A percentile compares a stretch with the other conserved stretches of the same genome.
Evolutionary conservation across 192 early-diverging fungal genomes (phyloP).

Genomic region (Umbelopsis sp.): DNA sequence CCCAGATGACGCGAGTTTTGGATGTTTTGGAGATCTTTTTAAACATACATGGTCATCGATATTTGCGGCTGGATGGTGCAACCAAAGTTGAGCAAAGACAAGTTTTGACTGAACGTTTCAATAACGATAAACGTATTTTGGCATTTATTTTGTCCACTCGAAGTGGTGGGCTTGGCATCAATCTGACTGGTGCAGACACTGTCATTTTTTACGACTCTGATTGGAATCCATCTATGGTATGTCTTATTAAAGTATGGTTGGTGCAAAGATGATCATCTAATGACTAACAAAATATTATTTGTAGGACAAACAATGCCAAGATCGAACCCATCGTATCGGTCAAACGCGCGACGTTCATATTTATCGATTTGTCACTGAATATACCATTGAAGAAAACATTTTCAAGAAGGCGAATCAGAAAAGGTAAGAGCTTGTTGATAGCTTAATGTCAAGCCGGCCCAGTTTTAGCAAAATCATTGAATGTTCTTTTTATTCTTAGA

Average conservation of each 20-base stretch:
- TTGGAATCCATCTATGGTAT: conserved; percentile 75
- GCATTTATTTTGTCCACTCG: conserved; percentile 66
- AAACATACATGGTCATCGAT: conserved; percentile 67
- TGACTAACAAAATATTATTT: not conserved
- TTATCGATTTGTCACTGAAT: conserved; percentile 73
- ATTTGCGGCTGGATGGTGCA: conserved; percentile 63
- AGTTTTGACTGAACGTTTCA: conserved; percentile 60
- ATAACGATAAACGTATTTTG: conserved; percentile 56
- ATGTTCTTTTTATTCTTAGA: conserved; percentile 25
- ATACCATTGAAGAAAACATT: conserved; percentile 79
- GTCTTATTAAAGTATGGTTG: not conserved
- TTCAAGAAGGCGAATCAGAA: conserved; percentile 80
- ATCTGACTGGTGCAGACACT: conserved; percentile 77
- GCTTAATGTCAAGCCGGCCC: not conserved
- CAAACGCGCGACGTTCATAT: conserved; percentile 77
- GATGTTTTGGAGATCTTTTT: conserved; percentile 69
- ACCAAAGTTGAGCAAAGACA: conserved; percentile 63
- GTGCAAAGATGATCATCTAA: not conserved
- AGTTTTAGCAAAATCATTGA: not conserved
- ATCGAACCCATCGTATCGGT: conserved; percentile 70
- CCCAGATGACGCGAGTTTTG: conserved; percentile 71
- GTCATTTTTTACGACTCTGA: conserved; percentile 82
- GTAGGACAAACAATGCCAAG: conserved; percentile 68
- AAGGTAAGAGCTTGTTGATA: conserved; percentile 29
- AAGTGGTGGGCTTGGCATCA: conserved; percentile 79